Evolutionary conservation across 2,329 filamentous ascomycete genomes (phyloP), one percentile per base, ranked within the genome.

Genomic region (Herpotrichia juniperi): DNA sequence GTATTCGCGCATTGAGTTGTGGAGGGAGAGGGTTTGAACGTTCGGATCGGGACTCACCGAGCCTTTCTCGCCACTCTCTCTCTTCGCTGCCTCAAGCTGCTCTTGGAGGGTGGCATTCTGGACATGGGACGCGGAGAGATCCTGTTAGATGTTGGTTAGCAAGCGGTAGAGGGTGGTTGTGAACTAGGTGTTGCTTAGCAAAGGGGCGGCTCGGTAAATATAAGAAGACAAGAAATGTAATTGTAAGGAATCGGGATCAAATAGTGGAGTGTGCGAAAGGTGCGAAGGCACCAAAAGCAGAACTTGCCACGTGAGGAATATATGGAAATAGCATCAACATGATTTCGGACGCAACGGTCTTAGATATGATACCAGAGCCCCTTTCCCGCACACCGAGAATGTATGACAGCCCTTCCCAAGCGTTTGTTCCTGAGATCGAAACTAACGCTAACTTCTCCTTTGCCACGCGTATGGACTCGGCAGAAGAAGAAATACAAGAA

Each of bases 61-160:
- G 54, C 69, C 67, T 62, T 71, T 72, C 52, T 71, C 69, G 21
- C 60, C 60, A 10, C 57, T 63, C 42, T 73, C 71, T 46, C 66
- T 66, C 62, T 68, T 69, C 19, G 66, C 64, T 30, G 62, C 62
- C 48, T 71, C 68, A 26, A 74, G 63, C 48, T 73, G 61, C 35
- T 61, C 58, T 34, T 65, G 65, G 17, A 74, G 52, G 12, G 52
- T 54, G 30, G 55, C 54, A 47, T 62, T 68, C 14, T 58, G 40
- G 10, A 54, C 54, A 53, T 59, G 48, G 51, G 68, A 64, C n/a
- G 66, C 66, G 57, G 67, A 53, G 21, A 73, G 64, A 39, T 73
- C 69, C 71, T 73, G 53, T 43, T 22, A 22, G 24, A 44, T 35
- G 39, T 50, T 43, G 48, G 45, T 45, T 16, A 48, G 28, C 19